Percentiles rank a stretch among this genome's conserved stretches.
Conservation (phyloP, 148 eudicot genomes). For the Beta vulgaris region DNA sequence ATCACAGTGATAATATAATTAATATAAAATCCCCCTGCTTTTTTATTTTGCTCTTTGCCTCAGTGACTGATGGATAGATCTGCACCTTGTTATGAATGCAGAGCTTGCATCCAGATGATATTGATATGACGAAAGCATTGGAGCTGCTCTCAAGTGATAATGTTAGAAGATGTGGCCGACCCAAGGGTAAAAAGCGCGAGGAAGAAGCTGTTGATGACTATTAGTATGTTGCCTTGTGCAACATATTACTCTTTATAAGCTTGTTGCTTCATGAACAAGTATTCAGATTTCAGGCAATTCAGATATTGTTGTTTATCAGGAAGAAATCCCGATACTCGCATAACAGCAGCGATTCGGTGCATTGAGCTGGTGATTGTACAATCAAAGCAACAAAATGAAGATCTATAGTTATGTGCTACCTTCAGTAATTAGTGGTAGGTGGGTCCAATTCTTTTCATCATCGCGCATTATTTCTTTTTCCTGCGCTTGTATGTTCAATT, state of each 20-base stretch:
- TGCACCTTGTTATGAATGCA: slow-evolving; percentile 25
- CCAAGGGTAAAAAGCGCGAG: slow-evolving; percentile 44
- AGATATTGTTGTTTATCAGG: not conserved
- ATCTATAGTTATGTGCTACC: not conserved
- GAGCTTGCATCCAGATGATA: slow-evolving; percentile 47
- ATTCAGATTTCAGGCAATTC: not conserved
- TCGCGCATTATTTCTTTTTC: not conserved
- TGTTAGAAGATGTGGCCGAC: slow-evolving; percentile 60
- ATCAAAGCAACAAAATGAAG: not conserved
- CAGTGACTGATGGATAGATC: not conserved
- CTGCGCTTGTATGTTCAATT: slow-evolving; percentile 1
- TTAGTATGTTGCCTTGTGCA: slow-evolving; percentile 17
- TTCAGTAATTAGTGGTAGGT: not conserved
- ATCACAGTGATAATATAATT: no score
- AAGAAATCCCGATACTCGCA: not conserved
- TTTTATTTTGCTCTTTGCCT: not conserved
- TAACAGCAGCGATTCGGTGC: not conserved
- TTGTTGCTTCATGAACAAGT: not conserved
- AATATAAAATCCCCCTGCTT: no score
- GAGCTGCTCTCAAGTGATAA: slow-evolving; percentile 46
- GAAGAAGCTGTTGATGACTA: slow-evolving; percentile 42
- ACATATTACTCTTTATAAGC: not conserved
- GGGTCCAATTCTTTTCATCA: not conserved
- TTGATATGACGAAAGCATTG: slow-evolving; percentile 70
- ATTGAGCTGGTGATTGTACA: not conserved